Evolutionary conservation across 371 early-diverging fungal species (phyloP), one percentile per base, ranked within the genome.

Genomic region (Sporodiniella umbellata): DNA sequence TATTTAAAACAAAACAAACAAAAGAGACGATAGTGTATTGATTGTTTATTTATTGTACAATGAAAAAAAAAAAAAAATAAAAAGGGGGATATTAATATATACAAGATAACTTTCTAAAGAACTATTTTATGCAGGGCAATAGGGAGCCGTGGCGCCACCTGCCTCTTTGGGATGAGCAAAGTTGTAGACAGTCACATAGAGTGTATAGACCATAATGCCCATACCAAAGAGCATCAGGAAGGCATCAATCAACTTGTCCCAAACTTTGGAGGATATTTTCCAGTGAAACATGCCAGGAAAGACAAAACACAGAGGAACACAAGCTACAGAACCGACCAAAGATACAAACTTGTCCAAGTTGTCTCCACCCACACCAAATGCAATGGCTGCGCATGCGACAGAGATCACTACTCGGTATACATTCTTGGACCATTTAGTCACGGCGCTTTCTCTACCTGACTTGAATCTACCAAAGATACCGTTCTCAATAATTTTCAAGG

Each of bases 281-380:
- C 56, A 66, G 59, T 88, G 88, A 65, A 90, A 86, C 53, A 89
- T 56, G 37, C 51, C 56, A 0, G 88, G 89, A 68, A 86, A 89
- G 44, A 89, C 84, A 48, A 89, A 89, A 51, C 80, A 72, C 17
- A 80, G 45, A 3, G 80, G 79, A 37, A 73, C 68, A 45, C 78
- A 78, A 12, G 75, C 75, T 12, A 72, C 65, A 21, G 70, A 67
- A 17, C 75, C 75, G 17, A 76, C 77, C 18, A 70, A 48, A 5
- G 82, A 79, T 4, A 90, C 90, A 50, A 90, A 81, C 55, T 83
- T 83, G 64, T 88, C 86, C 42, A 90, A 61, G 45, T 81, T 79
- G 37, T 77, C 72, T n/a, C 80, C 74, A 24, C 89, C 89, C 7
- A 76, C 64, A 35, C 55, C 56, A 64, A 74, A 86, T 0, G 86